Evolutionary conservation across 164 flowering plant genomes (phyloP), one percentile per base, ranked within the genome.

Genomic region (Vitis rotundifolia): DNA sequence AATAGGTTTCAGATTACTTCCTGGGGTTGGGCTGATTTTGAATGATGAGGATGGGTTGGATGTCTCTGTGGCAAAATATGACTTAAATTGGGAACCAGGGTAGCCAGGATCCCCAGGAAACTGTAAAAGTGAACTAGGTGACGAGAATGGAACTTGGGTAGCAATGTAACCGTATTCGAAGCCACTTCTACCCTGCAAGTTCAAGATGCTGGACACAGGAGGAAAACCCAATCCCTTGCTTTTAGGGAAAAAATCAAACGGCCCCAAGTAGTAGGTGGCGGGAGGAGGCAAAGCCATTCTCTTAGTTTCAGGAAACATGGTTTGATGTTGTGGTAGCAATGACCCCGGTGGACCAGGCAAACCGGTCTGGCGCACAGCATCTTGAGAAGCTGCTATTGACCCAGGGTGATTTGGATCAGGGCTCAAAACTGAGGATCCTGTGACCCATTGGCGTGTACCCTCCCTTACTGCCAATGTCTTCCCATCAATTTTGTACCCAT

Each of bases 401-500:
- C 67, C 51, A 51, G 76, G 68, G 61, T 71, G 67, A 26, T n/a
- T 49, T 7, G 66, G 63, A n/a, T 54, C 68, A 49, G 13, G 49
- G 53, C 51, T 37, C 58, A 51, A 47, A 19, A 49, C 59, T 13
- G 76, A 51, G 44, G 59, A 10, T 19, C 62, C 67, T 28, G 71
- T 18, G 2, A 15, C 12, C 8, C 60, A 74, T 13, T 26, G 65
- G 22, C n/a, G 31, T 22, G 78, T 78, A 29, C 77, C 78, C 19
- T 78, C 63, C 52, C 74, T 76, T 8, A 86, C 90, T 14, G 71
- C 80, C 77, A 82, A 67, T 15, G 19, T 56, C 49, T 71, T 83
- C 44, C 86, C 85, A 56, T 75, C 82, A 64, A 83, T 53, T 62
- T 51, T 71, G 53, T 71, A 68, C 37, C 85, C 87, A 63, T 80